These are phyloP conservation scores for Paracoccidioides lutzii DNA, from an alignment of 2,329 filamentous ascomycete species.

Conservation along the genomic window DNA sequence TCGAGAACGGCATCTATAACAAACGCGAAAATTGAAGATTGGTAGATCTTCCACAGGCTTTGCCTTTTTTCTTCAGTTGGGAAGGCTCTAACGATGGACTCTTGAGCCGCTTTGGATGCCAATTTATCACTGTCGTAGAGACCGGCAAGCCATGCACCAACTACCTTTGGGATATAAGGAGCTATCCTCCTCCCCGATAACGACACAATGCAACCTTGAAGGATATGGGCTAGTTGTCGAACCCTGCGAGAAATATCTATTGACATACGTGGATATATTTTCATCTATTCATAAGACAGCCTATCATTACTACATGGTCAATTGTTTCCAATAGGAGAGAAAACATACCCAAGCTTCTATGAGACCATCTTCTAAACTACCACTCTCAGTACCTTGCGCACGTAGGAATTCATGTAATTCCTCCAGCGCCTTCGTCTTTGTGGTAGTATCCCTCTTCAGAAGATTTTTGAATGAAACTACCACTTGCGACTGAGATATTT, in stretches of 20 bases:
- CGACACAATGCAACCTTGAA: slow-evolving; percentile 52
- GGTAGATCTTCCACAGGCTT: slow-evolving; percentile 69
- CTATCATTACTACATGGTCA: slow-evolving; percentile 27
- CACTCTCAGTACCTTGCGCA: slow-evolving; percentile 40
- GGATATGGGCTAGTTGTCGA: slow-evolving; percentile 67
- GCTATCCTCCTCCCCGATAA: slow-evolving; percentile 68
- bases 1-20: slow-evolving; percentile 62
- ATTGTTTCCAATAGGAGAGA: slow-evolving; percentile 14
- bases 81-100: slow-evolving; percentile 64
- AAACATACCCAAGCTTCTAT: slow-evolving; percentile 72
- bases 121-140: slow-evolving; percentile 72
- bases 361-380: slow-evolving; percentile 64
- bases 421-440: slow-evolving; percentile 80
- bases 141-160: slow-evolving; percentile 84
- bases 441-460: slow-evolving; percentile 82
- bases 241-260: slow-evolving; percentile 83
- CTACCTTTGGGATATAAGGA: slow-evolving; percentile 59
- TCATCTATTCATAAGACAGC: slow-evolving; percentile 43
- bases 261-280: slow-evolving; percentile 74
- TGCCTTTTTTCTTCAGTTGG: slow-evolving; percentile 64
- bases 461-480: slow-evolving; percentile 89
- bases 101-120: slow-evolving; percentile 62
- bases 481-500: slow-evolving; percentile 65
- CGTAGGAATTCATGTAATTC: slow-evolving; percentile 59
- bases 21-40: slow-evolving; percentile 67